These are phyloP conservation scores for Adansonia rubrostipa DNA, from an alignment of 441 rosid species.

Conservation along the genomic window DNA sequence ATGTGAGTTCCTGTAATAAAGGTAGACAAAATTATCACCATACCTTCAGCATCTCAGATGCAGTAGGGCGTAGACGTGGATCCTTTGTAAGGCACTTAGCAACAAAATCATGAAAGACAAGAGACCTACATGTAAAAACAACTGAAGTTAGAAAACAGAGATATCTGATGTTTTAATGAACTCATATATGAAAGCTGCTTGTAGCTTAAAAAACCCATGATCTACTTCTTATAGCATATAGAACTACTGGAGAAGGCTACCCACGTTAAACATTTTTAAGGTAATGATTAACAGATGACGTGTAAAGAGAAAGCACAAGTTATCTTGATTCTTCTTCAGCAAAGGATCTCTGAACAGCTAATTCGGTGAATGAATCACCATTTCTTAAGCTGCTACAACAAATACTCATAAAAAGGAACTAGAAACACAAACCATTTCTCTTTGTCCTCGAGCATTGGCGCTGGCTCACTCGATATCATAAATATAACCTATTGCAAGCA, in stretches of 20 bases:
- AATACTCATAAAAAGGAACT: slow-evolving; percentile 30
- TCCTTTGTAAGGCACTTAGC: slow-evolving; percentile 98
- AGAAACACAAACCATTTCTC: slow-evolving; percentile 83
- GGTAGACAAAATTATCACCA: slow-evolving; percentile 18
- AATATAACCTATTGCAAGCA: slow-evolving; percentile 75
- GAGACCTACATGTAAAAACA: slow-evolving; percentile 68
- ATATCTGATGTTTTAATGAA: slow-evolving; percentile 8
- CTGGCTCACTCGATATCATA: slow-evolving; percentile 97
- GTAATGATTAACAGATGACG: not conserved
- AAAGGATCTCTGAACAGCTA: not conserved
- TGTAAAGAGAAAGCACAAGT: slow-evolving; percentile 5
- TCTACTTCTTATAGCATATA: not conserved
- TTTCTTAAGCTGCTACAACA: not conserved
- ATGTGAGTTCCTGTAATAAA: not conserved
- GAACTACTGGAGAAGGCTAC: not conserved
- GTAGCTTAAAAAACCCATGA: not conserved
- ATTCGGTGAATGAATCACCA: not conserved
- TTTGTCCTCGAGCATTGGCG: slow-evolving; percentile 99
- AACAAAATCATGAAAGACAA: slow-evolving; percentile 98
- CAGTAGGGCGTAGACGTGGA: slow-evolving; percentile 95
- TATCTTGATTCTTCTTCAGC: not conserved
- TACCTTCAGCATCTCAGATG: slow-evolving; percentile 98
- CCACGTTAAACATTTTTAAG: not conserved
- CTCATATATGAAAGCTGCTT: slow-evolving; percentile 11
- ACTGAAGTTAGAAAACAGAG: slow-evolving; percentile 20